phyloP scores from a whole-genome alignment of 164 flowering plant species.

The Vitis amurensis region DNA sequence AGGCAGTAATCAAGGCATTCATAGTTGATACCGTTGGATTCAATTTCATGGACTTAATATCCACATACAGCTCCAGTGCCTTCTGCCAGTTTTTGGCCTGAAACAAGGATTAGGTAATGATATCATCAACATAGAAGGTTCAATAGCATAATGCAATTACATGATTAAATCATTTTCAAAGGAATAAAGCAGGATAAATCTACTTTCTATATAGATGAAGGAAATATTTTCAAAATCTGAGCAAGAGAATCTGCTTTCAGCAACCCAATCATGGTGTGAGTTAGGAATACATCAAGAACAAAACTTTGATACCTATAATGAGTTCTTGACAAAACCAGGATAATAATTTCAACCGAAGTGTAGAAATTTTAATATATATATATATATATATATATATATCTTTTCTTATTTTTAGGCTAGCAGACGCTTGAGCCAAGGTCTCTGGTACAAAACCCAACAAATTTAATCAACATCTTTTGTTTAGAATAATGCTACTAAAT shows the following conservation, averaged over 20 bases:
- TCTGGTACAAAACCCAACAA: not conserved
- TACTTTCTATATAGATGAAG: not conserved
- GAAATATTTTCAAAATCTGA: too few species aligned
- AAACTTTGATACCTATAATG: too few species aligned
- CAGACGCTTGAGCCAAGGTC: not conserved
- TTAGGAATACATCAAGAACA: not conserved
- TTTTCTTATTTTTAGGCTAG: too few species aligned
- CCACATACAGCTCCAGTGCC: slow-evolving; percentile 76
- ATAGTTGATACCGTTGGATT: slow-evolving; percentile 73
- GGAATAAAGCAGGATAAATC: not conserved
- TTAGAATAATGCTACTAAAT: too few species aligned
- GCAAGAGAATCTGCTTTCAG: too few species aligned
- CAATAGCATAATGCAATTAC: not conserved
- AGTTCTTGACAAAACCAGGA: too few species aligned
- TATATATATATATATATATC: too few species aligned
- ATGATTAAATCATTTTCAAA: not conserved
- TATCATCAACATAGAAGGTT: not conserved
- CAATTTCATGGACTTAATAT: slow-evolving; percentile 60
- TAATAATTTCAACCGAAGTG: too few species aligned
- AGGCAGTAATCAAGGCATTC: slow-evolving; percentile 88
- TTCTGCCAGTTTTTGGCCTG: slow-evolving; percentile 88
- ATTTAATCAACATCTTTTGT: not conserved
- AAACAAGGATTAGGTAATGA: slow-evolving; percentile 12
- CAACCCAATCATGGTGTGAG: too few species aligned
- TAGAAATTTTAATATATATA: too few species aligned